phyloP scores from a whole-genome alignment of 495 filamentous ascomycete species.

The Penicillium tannophilum region DNA sequence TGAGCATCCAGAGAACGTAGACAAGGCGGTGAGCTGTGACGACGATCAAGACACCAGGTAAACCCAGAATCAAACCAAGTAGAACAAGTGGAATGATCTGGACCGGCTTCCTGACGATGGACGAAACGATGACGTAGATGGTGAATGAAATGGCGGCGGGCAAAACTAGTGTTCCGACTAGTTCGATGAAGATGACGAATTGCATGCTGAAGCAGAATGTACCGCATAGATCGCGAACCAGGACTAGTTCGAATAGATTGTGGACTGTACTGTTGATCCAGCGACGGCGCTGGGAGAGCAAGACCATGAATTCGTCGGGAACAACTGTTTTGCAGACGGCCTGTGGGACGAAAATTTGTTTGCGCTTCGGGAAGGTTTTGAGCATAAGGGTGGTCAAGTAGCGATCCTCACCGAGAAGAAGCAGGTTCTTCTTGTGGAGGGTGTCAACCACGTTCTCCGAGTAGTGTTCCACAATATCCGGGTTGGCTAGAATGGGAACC shows the following conservation, averaged over 20 bases:
- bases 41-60: conserved; percentile 90
- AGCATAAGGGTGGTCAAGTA: conserved; percentile 98
- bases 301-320: conserved; percentile 87
- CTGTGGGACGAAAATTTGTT: conserved; percentile 97
- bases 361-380: conserved; percentile 97
- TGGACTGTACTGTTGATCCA: conserved; percentile 99
- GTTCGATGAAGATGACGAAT: conserved; percentile 94
- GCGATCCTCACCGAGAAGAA: conserved; percentile 94
- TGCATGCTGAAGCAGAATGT: conserved; percentile 99
- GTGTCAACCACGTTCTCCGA: conserved; percentile 99
- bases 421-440: conserved; percentile 95
- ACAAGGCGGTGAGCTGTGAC: conserved; percentile 93
- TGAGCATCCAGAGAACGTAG: conserved; percentile 95
- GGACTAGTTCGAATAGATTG: conserved; percentile 95
- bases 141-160: conserved; percentile 97
- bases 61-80: conserved; percentile 87
- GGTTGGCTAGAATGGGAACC: conserved; percentile 98
- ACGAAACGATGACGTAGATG: conserved; percentile 89
- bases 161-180: conserved; percentile 91
- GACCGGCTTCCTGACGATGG: conserved; percentile 79
- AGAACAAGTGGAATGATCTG: conserved; percentile 92
- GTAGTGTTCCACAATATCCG: conserved; percentile 98
- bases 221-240: conserved; percentile 94
- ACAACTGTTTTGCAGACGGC: conserved; percentile 98
- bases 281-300: conserved; percentile 89